Evolutionary conservation across 139 green algal species (phyloP), one percentile per base, ranked within the genome.

Genomic region (Chlamydomonas urium): DNA sequence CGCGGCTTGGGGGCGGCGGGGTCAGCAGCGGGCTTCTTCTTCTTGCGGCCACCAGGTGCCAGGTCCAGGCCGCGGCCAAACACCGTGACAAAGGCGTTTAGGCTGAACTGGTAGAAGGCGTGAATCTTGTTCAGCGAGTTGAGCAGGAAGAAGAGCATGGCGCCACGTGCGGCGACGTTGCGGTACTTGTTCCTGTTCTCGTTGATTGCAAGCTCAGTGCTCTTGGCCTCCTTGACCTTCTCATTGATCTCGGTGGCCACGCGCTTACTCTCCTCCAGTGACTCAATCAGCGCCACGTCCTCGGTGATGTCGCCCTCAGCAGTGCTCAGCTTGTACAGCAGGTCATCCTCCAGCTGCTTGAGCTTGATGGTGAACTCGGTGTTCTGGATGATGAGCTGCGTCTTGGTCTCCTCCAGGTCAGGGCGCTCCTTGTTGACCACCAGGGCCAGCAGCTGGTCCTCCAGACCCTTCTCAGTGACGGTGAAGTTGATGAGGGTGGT

Each of bases 331-430:
- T 94, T 93, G 73, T 85, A 88, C 77, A 93, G 81, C 80, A 94
- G 74, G 47, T 88, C 84, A 73, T 92, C 88, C 75, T 92, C 88
- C 38, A 93, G 80, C 76, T 94, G 85, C 81, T 93, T 93, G 24
- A 96, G 82, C 76, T 92, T 92, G 85, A 96, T 96, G 1, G 90
- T 96, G 86, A 93, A 96, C 79, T 96, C 89, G 34, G 87, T 96
- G 85, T 93, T 93, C 76, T 90, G 87, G 34, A 91, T 89, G 76
- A 96, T 93, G 47, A 96, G 87, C 76, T 90, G 80, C 34, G 85
- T 93, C 90, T 96, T 96, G 74, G 89, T 92, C 77, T 92, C 84
- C 84, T 96, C 90, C 45, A 96, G 80, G 66, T 96, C 90, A 4
- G 90, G 90, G 6, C 89, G 76, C 80, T 96, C 90, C 82, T 93